Conservation (phyloP, 2,329 filamentous ascomycete genomes). For the Hymenoscyphus salicellus region DNA sequence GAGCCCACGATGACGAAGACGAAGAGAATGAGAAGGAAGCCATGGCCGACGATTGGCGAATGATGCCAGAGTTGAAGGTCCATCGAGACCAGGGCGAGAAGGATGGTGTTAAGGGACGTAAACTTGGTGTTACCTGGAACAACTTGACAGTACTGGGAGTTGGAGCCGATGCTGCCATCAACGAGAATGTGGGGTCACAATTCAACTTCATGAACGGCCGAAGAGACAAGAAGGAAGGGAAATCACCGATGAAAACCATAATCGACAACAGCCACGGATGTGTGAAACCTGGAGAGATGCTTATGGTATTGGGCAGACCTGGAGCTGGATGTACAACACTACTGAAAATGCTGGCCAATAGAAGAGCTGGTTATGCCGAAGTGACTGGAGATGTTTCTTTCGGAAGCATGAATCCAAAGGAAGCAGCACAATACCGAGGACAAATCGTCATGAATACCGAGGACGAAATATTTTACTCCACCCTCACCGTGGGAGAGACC, state of each 20-base stretch:
- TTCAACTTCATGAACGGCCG: conserved; percentile 24
- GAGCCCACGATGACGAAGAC: conserved; percentile 25
- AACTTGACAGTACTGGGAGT: conserved; percentile 33
- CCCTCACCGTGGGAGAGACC: conserved; percentile 49
- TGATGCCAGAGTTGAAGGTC: conserved; percentile 32
- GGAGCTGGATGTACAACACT: conserved; percentile 70
- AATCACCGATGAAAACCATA: conserved; percentile 61
- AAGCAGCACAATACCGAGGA: conserved; percentile 48
- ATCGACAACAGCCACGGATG: conserved; percentile 64
- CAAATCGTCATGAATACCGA: conserved; percentile 58
- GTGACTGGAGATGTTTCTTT: conserved; percentile 59
- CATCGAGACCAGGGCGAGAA: conserved; percentile 26
- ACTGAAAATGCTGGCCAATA: conserved; percentile 66
- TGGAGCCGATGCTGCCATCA: conserved; percentile 32
- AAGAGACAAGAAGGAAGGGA: conserved; percentile 50
- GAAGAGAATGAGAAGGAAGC: conserved; percentile 20
- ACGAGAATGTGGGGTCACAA: conserved; percentile 32
- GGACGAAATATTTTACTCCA: conserved; percentile 51
- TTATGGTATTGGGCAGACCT: conserved; percentile 65
- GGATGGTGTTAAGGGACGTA: conserved; percentile 34
- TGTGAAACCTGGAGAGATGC: conserved; percentile 70
- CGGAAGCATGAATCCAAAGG: conserved; percentile 44
- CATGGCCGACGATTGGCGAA: conserved; percentile 27
- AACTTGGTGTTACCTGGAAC: conserved; percentile 34
- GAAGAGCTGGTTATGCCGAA: conserved; percentile 55